phyloP scores from a whole-genome alignment of 306 rosid species.

The Datisca glomerata region DNA sequence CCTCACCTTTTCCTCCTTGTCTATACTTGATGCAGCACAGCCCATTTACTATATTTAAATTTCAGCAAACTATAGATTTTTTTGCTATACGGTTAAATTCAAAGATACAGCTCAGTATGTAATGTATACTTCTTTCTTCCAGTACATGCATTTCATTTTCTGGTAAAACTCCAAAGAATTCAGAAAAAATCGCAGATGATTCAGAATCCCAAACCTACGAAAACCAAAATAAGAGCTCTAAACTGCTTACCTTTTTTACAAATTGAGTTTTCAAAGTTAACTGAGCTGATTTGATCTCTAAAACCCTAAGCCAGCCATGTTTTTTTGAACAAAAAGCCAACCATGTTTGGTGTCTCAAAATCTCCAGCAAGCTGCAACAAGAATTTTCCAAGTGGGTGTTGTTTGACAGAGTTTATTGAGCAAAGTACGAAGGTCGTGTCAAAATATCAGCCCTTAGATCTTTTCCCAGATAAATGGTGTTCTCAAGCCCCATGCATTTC shows the following conservation, averaged over 20 bases:
- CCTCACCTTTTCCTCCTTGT: slow-evolving; percentile 54
- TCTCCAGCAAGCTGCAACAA: background rate
- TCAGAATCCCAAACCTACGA: no score
- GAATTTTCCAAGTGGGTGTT: background rate
- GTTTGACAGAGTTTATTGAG: background rate
- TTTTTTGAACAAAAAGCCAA: no score
- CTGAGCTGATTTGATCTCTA: no score
- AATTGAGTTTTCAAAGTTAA: no score
- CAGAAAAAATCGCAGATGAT: no score
- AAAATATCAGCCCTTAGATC: background rate
- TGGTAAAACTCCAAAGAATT: no score
- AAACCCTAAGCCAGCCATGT: background rate
- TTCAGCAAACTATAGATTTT: slow-evolving; percentile 1
- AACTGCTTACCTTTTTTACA: no score
- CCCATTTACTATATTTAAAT: no score
- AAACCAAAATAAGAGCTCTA: no score
- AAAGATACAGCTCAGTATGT: background rate
- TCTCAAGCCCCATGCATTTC: slow-evolving; percentile 1
- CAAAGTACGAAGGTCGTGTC: background rate
- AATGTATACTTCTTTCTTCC: no score
- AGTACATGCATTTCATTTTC: no score
- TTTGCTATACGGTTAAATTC: slow-evolving; percentile 1
- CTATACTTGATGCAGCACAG: slow-evolving; percentile 56
- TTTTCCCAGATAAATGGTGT: background rate
- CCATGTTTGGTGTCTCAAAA: background rate